Evolutionary conservation across 148 eudicot species (phyloP), one percentile per base, ranked within the genome.

Genomic region (Rhododendron kiyosumense): DNA sequence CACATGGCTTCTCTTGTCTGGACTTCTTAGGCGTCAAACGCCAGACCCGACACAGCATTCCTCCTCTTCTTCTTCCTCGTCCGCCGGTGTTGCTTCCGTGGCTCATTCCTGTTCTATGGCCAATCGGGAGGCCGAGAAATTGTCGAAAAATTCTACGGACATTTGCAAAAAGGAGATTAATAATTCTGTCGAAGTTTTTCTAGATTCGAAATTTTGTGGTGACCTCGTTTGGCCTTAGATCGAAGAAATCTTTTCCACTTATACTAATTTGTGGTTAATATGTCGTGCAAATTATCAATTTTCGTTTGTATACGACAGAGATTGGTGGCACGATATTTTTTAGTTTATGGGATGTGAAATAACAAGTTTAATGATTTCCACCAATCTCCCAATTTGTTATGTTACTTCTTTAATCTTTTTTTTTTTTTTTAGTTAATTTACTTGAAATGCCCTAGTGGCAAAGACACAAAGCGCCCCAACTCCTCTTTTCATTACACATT

Each of bases 1-100:
- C 20, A 20, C 0, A 91, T 91, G 93, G 93, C 91, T 89, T 65
- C 88, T 91, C 10, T 32, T 89, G 71, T 88, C 93, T 69, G 90
- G 88, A 65, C 81, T 89, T 41, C 83, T 91, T 48, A 81, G 51
- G 32, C 90, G 86, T 79, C 88, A 89, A 77, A 73, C 75, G 54
- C 6, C 52, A 4, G 89, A 91, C 28, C 54, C 46, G 1, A 20
- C 46, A 41, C 12, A 11, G 63, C 54, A 51, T 51, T 51, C 54
- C 74, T 85, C 0, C 3, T 38, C 43, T 38, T 8, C 78, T 63
- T 41, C 88, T 38, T 51, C 17, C 54, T 12, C 54, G 0, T 51
- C 54, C 0, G 54, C 54, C 52, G 13, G 54, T 49, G 54, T 22
- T 86, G 36, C 0, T 59, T 61, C 28, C 86, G 41, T 49, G 18